Conservation (phyloP, 169 alveolate genomes). For the Eimeria tenella region DNA sequence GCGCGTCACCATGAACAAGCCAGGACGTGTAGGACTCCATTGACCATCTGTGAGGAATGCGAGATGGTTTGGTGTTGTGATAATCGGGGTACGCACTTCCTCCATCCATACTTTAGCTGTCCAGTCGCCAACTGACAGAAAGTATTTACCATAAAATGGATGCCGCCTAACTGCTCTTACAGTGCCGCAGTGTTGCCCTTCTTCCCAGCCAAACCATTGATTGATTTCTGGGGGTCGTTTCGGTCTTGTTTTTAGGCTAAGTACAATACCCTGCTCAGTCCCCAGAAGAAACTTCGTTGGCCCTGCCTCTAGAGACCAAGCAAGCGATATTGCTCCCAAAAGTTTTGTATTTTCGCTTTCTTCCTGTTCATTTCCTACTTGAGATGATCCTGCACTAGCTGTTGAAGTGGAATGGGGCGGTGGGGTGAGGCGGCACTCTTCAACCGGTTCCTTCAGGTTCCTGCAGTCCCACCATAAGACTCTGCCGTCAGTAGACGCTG, state of each 20-base stretch:
- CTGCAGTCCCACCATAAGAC: conserved; percentile 95
- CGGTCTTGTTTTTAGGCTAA: conserved; percentile 94
- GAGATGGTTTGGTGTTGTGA: conserved; percentile 93
- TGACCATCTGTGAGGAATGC: conserved; percentile 91
- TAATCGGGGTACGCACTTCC: conserved; percentile 96
- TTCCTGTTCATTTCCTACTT: conserved; percentile 68
- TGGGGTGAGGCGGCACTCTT: conserved; percentile 82
- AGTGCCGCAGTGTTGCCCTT: conserved; percentile 95
- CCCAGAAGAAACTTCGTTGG: conserved; percentile 94
- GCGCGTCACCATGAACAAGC: conserved; percentile 89
- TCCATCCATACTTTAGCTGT: conserved; percentile 94
- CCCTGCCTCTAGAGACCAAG: conserved; percentile 95
- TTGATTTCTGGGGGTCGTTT: conserved; percentile 84
- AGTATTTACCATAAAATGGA: conserved; percentile 93
- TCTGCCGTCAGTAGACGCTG: conserved; percentile 94
- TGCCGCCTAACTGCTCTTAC: conserved; percentile 90
- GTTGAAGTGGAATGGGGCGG: conserved; percentile 72
- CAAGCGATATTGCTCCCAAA: conserved; percentile 93
- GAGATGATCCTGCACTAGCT: conserved; percentile 73
- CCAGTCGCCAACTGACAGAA: conserved; percentile 97
- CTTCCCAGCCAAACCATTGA: conserved; percentile 74
- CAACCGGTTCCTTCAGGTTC: conserved; percentile 89
- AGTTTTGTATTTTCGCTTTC: conserved; percentile 53
- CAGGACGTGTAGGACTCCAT: conserved; percentile 95
- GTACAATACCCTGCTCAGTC: conserved; percentile 94